phyloP scores from a whole-genome alignment of 2,329 filamentous ascomycete genomes.

The Scedosporium boydii region DNA sequence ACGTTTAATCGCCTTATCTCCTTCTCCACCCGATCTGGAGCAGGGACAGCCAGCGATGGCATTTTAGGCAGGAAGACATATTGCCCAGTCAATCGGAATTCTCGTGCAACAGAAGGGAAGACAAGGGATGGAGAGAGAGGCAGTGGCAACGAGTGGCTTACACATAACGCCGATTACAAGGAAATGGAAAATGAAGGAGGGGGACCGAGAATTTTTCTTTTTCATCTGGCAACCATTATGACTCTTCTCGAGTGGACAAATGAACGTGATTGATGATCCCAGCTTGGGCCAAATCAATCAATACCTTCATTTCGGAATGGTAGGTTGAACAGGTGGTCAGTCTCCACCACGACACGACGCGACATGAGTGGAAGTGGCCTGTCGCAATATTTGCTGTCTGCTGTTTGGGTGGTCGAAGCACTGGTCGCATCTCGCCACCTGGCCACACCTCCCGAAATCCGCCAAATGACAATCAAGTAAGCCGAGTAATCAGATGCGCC shows the following conservation, averaged over 20 bases:
- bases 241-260: neutral
- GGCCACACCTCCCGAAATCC: neutral
- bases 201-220: no score
- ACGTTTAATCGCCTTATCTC: neutral
- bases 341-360: neutral
- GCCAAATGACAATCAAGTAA: no score
- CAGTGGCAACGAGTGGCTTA: no score
- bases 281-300: neutral
- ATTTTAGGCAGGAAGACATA: slow-evolving; percentile 1
- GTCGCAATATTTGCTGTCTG: neutral
- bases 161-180: no score
- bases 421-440: neutral
- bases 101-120: neutral
- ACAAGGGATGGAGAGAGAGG: neutral
- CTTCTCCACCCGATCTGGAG: neutral
- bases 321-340: neutral
- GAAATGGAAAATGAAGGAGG: neutral
- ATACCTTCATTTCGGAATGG: neutral
- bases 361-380: neutral
- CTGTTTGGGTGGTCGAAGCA: neutral
- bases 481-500: no score
- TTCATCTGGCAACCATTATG: neutral
- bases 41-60: neutral
- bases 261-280: neutral
- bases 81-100: neutral